Evolutionary conservation across 2,329 filamentous ascomycete species (phyloP), one percentile per base, ranked within the genome.

Genomic region (Ophiostoma populinum): DNA sequence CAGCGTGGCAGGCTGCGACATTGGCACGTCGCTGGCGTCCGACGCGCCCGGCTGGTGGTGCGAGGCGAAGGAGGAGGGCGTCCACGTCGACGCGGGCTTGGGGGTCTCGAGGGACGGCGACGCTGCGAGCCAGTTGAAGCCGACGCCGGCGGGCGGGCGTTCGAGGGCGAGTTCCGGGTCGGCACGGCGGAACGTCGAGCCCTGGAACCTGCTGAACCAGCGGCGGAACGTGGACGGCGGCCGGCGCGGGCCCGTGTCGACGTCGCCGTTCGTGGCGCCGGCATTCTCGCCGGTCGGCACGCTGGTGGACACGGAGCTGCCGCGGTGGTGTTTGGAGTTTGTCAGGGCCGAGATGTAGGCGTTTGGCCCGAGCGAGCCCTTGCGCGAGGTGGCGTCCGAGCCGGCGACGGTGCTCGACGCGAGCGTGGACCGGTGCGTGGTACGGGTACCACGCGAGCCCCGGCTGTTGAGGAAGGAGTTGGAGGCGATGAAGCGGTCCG

Each of bases 91-190:
- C 6, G 22, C 15, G 11, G 12, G 5, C 16, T 15, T 9, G 6
- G 22, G 19, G 1, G 20, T n/a, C 4, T 21, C 5, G 6, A 16
- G 29, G 13, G 26, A 18, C 12, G 11, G 24, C 3, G 37, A 30
- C 2, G 42, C 32, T 3, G 35, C n/a, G 3, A 25, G 18, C 40
- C 40, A 43, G 30, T 35, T 42, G 32, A 43, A 22, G 5, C 40
- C 40, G 9, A 38, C 34, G 18, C 36, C 34, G 29, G 40, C 39
- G 7, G 30, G 37, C 3, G 30, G 27, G 17, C 34, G 25, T 8
- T 24, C 24, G 12, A 34, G 16, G 7, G 15, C 33, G 24, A 32
- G 32, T 15, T 34, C 36, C 2, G 22, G 26, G 18, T 34, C 36
- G 3, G 20, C 10, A 3, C 17, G 15, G n/a, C 7, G 2, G 6